Evolutionary conservation across 805 yeast species (phyloP).

Genomic region (Metschnikowia baotianmanensis): DNA sequence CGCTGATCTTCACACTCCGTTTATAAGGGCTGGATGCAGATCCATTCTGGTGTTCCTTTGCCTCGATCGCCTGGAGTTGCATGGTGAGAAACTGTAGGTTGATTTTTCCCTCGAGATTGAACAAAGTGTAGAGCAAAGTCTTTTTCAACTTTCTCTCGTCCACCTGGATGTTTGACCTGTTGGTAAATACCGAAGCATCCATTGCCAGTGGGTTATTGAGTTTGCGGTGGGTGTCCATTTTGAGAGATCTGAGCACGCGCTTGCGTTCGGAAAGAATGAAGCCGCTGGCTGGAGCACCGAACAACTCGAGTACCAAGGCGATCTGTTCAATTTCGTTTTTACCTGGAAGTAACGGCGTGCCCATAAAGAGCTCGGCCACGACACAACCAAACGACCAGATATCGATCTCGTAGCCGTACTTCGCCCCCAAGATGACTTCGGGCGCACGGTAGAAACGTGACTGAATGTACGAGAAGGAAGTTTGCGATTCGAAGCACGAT

Average conservation of each 20-base stretch:
- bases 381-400: constrained; percentile 94
- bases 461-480: constrained; percentile 50
- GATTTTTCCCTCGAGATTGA: constrained; percentile 39
- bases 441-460: constrained; percentile 81
- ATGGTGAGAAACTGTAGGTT: constrained; percentile 33
- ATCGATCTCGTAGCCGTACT: constrained; percentile 59
- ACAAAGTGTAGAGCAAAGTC: constrained; percentile 36
- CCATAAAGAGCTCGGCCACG: constrained; percentile 28
- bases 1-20: constrained; percentile 27
- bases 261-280: constrained; percentile 40
- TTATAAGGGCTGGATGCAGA: constrained; percentile 12
- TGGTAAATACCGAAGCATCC: constrained; percentile 8
- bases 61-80: constrained; percentile 19
- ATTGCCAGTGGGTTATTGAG: constrained; percentile 14
- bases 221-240: constrained; percentile 13
- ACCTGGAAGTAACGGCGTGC: constrained; percentile 19
- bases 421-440: constrained; percentile 66
- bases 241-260: constrained; percentile 27
- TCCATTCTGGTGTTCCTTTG: neutral
- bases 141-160: constrained; percentile 35
- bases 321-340: constrained; percentile 48
- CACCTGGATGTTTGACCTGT: constrained; percentile 8
- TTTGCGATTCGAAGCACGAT: constrained; percentile 46
- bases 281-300: constrained; percentile 47
- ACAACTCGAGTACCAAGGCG: constrained; percentile 39